Base-by-base conservation (phyloP, 2,329 filamentous ascomycete species). In the Fusarium nanum region DNA sequence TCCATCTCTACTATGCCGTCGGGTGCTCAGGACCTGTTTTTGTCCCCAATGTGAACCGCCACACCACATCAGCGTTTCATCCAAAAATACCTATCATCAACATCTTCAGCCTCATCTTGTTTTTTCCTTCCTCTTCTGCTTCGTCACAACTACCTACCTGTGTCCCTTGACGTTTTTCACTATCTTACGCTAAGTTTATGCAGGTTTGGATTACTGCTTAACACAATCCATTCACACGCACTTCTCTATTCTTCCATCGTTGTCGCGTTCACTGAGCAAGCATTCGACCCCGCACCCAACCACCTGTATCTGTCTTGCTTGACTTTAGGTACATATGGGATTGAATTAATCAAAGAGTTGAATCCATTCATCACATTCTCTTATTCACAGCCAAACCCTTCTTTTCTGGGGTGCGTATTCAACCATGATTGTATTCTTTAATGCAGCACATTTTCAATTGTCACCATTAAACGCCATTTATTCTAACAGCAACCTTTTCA, bases 211-310 rank as follows among this genome's bases (percentile, higher is more conserved):
- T 60, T 34, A 48, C 62, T 61, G 62, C 59, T 67, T 47, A 56
- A 59, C 44, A 60, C 57, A 46, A 67, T 54, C 63, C 59, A 73
- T 73, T 74, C 64, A 57, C 58, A 62, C 64, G 59, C 56, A 64
- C 27, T 41, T 58, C 34, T 28, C 13, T 67, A 46, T 61, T 56
- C 57, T 64, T 45, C 47, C 55, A 32, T 57, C 63, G 45, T 46
- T 54, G 64, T 64, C 49, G 18, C 27, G 60, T 46, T 54, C 56
- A 52, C 48, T 49, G 30, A 37, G 32, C 56, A 61, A 68, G 58
- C 41, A 46, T 56, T 58, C 57, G 40, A 72, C 73, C 73, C 73
- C 73, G 73, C 72, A 71, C 60, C 57, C 48, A 61, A 41, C 49
- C 67, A 71, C 61, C 61, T 53, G 59, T 62, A 66, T 55, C 49